These are phyloP conservation scores for Penicillium bialowiezense DNA, from an alignment of 495 filamentous ascomycete species.

Conservation along the genomic window DNA sequence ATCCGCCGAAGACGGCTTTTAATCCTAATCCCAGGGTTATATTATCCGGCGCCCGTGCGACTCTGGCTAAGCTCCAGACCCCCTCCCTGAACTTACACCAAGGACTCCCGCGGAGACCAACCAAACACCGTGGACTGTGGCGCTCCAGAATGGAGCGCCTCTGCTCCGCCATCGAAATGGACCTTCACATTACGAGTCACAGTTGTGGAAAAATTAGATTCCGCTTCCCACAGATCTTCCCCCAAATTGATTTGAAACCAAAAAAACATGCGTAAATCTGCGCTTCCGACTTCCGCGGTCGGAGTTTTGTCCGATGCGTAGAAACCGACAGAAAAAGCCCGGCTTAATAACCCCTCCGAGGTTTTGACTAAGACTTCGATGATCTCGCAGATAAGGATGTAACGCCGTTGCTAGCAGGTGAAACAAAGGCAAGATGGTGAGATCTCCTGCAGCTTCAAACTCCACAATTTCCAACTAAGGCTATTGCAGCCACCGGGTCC, in stretches of 20 bases:
- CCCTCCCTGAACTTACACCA: slow-evolving; percentile 2
- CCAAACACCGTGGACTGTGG: not conserved
- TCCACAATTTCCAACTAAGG: not conserved
- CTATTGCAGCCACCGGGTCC: slow-evolving; percentile 7
- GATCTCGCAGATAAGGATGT: not conserved
- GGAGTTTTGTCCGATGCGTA: not conserved
- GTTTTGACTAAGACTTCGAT: too few relatives aligned
- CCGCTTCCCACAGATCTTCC: not conserved
- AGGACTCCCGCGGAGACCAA: not conserved
- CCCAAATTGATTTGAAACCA: not conserved
- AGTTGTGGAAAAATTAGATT: not conserved
- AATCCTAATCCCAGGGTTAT: slow-evolving; percentile 1
- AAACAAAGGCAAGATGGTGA: not conserved
- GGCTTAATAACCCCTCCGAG: too few relatives aligned
- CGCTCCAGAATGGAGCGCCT: not conserved
- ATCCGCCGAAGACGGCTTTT: slow-evolving; percentile 4
- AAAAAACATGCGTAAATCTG: too few relatives aligned
- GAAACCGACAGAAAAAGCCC: too few relatives aligned
- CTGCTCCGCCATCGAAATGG: not conserved
- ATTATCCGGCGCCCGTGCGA: not conserved
- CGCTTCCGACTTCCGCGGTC: not conserved
- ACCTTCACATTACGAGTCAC: not conserved
- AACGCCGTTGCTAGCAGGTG: not conserved
- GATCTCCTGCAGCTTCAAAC: not conserved
- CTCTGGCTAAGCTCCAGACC: not conserved